Evolutionary conservation across 345 rosid species (phyloP).

Genomic region (Euphorbia peplus): DNA sequence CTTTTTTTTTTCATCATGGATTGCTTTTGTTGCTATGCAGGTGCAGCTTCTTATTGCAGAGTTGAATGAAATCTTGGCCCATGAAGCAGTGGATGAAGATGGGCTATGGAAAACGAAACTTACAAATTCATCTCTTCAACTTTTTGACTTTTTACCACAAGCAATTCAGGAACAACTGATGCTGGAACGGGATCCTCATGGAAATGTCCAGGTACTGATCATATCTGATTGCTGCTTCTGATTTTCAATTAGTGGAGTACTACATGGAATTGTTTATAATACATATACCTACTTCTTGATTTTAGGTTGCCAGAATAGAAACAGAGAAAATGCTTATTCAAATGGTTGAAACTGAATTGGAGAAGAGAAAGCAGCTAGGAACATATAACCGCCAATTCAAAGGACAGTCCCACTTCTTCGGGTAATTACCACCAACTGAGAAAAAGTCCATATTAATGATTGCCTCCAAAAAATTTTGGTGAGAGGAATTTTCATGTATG

Average conservation of each 20-base stretch:
- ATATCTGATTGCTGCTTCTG: not conserved
- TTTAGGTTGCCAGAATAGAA: conserved; percentile 91
- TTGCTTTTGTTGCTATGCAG: conserved; percentile 31
- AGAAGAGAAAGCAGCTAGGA: conserved; percentile 75
- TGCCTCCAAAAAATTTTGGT: not conserved
- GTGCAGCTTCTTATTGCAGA: conserved; percentile 90
- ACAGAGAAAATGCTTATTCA: conserved; percentile 98
- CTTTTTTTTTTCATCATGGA: not conserved
- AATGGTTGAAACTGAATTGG: conserved; percentile 94
- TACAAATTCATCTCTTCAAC: conserved; percentile 49
- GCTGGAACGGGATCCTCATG: conserved; percentile 99
- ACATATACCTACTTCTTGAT: not conserved
- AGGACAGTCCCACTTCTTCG: conserved; percentile 94
- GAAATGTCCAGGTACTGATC: conserved; percentile 86
- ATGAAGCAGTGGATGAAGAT: conserved; percentile 64
- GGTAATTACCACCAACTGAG: conserved; percentile 41
- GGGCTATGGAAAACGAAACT: conserved; percentile 89
- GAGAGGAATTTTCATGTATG: not conserved
- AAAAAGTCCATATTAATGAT: not conserved
- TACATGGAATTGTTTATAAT: conserved; percentile 2
- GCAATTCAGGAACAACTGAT: conserved; percentile 89
- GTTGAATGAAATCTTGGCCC: conserved; percentile 84
- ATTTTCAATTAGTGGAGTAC: conserved; percentile 11
- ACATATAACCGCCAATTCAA: conserved; percentile 56
- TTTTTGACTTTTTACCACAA: conserved; percentile 78